Conservation (phyloP, 179 eudicot species). For the Dionaea muscipula region DNA sequence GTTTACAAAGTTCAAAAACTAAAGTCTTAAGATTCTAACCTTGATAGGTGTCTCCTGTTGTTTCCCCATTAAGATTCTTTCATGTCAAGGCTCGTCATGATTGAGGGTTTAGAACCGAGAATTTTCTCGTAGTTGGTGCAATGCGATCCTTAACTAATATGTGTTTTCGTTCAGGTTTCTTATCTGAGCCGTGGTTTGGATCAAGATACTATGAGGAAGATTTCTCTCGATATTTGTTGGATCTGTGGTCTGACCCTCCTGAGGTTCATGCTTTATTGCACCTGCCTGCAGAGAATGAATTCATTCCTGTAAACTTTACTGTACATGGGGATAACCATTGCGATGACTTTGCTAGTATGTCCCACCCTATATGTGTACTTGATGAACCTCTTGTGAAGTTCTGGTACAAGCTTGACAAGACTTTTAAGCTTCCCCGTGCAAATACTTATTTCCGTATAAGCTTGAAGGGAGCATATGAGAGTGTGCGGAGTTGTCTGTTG, state of each 20-base stretch:
- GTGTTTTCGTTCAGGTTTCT: slow-evolving; percentile 26
- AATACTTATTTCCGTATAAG: slow-evolving; percentile 82
- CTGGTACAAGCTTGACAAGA: slow-evolving; percentile 83
- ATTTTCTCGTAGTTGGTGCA: no score
- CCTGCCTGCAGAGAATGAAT: slow-evolving; percentile 77
- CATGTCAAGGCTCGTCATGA: no score
- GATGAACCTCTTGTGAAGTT: slow-evolving; percentile 72
- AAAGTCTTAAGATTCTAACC: no score
- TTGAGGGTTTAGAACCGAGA: no score
- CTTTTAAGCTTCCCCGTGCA: slow-evolving; percentile 89
- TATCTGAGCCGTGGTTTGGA: slow-evolving; percentile 89
- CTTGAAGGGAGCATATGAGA: slow-evolving; percentile 54
- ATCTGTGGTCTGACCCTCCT: slow-evolving; percentile 72
- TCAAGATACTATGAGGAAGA: slow-evolving; percentile 67
- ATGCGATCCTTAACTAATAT: no score
- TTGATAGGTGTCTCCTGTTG: no score
- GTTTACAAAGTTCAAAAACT: no score
- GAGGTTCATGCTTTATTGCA: slow-evolving; percentile 57
- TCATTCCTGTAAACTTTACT: slow-evolving; percentile 69
- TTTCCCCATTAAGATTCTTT: no score
- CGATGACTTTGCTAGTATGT: slow-evolving; percentile 18
- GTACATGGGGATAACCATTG: slow-evolving; percentile 45
- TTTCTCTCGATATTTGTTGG: slow-evolving; percentile 47
- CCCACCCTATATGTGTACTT: slow-evolving; percentile 61
- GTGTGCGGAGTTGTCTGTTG: slow-evolving; percentile 52